These are phyloP conservation scores for Fistulifera solaris DNA, from an alignment of 108 stramenopile genomes.

Conservation along the genomic window DNA sequence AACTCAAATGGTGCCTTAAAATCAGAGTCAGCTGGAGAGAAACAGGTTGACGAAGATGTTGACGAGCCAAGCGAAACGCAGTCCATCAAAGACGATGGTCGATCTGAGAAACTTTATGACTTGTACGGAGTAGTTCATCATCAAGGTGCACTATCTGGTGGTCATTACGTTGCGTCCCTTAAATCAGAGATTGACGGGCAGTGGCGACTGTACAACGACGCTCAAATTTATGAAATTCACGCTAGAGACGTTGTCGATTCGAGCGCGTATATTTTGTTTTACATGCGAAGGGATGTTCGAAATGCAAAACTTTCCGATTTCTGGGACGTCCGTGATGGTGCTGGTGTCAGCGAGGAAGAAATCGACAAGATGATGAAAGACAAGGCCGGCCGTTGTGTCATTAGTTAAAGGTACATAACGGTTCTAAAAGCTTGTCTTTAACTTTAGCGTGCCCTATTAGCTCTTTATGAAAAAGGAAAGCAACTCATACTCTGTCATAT, in stretches of 20 bases:
- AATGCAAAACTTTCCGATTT: slow-evolving; percentile 67
- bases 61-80: background rate
- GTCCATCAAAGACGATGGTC: slow-evolving; percentile 26
- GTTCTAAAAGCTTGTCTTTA: no score
- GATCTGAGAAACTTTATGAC: slow-evolving; percentile 70
- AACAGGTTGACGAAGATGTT: slow-evolving; percentile 2
- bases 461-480: no score
- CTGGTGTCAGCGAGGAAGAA: slow-evolving; percentile 77
- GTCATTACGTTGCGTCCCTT: slow-evolving; percentile 83
- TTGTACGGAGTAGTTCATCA: slow-evolving; percentile 89
- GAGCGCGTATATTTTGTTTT: slow-evolving; percentile 86
- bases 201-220: slow-evolving; percentile 89
- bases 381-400: slow-evolving; percentile 59
- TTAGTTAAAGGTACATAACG: slow-evolving; percentile 30
- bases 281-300: slow-evolving; percentile 78
- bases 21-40: background rate
- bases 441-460: no score
- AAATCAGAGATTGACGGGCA: slow-evolving; percentile 80
- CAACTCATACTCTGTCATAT: no score
- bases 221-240: slow-evolving; percentile 73
- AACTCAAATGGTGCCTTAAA: background rate
- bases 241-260: slow-evolving; percentile 79
- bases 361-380: slow-evolving; percentile 69
- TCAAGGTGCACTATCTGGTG: slow-evolving; percentile 79
- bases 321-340: slow-evolving; percentile 74